Percentiles rank a stretch among this genome's conserved stretches.
Evolutionary conservation across 2,329 filamentous ascomycete species (phyloP).

Genomic region (Beauveria medogensis): DNA sequence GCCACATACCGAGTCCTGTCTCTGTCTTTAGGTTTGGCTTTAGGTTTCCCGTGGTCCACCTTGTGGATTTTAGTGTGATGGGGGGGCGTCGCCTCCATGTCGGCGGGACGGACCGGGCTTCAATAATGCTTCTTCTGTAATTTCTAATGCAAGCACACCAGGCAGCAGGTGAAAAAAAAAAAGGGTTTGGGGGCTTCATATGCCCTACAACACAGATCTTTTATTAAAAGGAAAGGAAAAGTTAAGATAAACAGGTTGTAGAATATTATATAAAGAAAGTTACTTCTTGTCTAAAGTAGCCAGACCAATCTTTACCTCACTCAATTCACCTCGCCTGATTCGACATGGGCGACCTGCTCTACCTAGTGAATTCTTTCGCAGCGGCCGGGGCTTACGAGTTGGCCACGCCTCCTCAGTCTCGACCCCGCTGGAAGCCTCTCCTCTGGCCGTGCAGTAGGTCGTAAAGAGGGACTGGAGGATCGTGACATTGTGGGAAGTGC

Average conservation of each 20-base stretch:
- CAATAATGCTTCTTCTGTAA: background rate
- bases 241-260: too few relatives aligned
- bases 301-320: too few relatives aligned
- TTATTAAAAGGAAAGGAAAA: too few relatives aligned
- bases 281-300: too few relatives aligned
- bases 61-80: background rate
- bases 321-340: too few relatives aligned
- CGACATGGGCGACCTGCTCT: background rate
- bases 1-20: too few relatives aligned
- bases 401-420: background rate
- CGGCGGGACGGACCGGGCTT: background rate
- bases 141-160: background rate
- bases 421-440: background rate
- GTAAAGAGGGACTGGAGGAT: background rate
- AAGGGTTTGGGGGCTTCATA: too few relatives aligned
- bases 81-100: background rate
- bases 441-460: background rate
- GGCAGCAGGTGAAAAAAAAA: background rate
- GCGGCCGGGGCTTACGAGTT: background rate
- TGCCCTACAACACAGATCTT: too few relatives aligned
- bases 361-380: background rate
- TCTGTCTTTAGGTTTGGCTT: background rate
- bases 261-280: too few relatives aligned
- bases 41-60: background rate
- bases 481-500: background rate